phyloP scores from a whole-genome alignment of 768 basidiomycete species.

The Suillus sp. region DNA sequence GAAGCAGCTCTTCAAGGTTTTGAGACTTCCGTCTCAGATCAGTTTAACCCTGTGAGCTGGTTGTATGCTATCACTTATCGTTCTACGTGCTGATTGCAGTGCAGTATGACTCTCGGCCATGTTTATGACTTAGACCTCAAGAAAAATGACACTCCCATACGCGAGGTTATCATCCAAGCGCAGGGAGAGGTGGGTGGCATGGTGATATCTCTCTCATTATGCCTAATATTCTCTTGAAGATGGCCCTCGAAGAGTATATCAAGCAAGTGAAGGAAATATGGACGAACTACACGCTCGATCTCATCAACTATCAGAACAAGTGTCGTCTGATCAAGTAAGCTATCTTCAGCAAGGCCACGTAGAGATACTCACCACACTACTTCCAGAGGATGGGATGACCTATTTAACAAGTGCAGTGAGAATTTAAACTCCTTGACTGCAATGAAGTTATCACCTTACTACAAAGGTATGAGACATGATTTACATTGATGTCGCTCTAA shows the following conservation, averaged over 20 bases:
- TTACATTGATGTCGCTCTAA: slow-evolving; percentile 8
- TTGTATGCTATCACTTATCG: slow-evolving; percentile 17
- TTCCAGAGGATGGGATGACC: slow-evolving; percentile 90
- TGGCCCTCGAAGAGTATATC: slow-evolving; percentile 95
- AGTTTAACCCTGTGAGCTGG: slow-evolving; percentile 67
- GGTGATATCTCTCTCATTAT: not conserved
- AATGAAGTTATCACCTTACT: slow-evolving; percentile 98
- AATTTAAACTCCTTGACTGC: slow-evolving; percentile 94
- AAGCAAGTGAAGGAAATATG: slow-evolving; percentile 96
- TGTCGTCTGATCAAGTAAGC: slow-evolving; percentile 87
- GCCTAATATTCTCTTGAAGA: slow-evolving; percentile 47
- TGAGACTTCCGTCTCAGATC: slow-evolving; percentile 74
- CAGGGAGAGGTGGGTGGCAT: slow-evolving; percentile 79
- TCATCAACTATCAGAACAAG: slow-evolving; percentile 99
- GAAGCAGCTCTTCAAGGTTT: slow-evolving; percentile 93
- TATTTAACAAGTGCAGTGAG: slow-evolving; percentile 96
- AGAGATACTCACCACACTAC: slow-evolving; percentile 15
- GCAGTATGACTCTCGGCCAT: slow-evolving; percentile 91
- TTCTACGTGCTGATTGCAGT: slow-evolving; percentile 15
- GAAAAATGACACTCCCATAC: slow-evolving; percentile 87
- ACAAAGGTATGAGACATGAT: slow-evolving; percentile 66
- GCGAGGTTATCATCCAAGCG: slow-evolving; percentile 94
- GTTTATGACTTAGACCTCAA: slow-evolving; percentile 97
- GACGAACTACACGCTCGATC: slow-evolving; percentile 92
- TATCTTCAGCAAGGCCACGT: not conserved